Percentiles rank a stretch among this genome's conserved stretches.
phyloP scores from a whole-genome alignment of 208 protist genomes.

The Trypanosoma melophagium region DNA sequence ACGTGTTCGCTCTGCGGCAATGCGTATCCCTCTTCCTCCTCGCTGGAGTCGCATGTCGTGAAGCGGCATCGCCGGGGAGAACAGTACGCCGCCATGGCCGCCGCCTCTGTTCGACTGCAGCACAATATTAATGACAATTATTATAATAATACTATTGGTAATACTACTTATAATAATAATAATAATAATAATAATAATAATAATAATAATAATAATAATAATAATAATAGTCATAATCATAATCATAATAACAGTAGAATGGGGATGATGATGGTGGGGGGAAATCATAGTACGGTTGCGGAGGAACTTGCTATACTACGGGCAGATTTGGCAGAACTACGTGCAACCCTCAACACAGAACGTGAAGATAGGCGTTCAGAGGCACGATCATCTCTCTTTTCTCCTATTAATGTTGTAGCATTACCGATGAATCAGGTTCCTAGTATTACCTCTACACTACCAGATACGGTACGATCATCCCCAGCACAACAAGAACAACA shows the following conservation, averaged over 20 bases:
- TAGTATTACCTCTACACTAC: background rate
- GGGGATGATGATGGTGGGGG: background rate
- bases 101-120: constrained; percentile 23
- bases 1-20: constrained; percentile 67
- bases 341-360: background rate
- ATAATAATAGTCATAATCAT: background rate
- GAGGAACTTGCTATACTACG: constrained; percentile 21
- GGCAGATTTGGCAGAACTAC: constrained; percentile 16
- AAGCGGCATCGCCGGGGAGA: constrained; percentile 60
- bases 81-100: constrained; percentile 39
- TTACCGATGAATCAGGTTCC: constrained; percentile 12
- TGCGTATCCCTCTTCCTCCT: constrained; percentile 50
- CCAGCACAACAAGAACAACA: constrained; percentile 8
- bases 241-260: background rate
- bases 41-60: constrained; percentile 64
- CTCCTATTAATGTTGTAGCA: constrained; percentile 16
- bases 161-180: background rate
- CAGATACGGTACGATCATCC: background rate
- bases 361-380: background rate
- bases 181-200: background rate
- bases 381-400: constrained; percentile 1
- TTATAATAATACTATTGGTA: background rate
- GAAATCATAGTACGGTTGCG: background rate
- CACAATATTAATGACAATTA: background rate
- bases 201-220: background rate